Evolutionary conservation across 768 basidiomycete genomes (phyloP).

Genomic region (Boletus rufocinnamomeus): DNA sequence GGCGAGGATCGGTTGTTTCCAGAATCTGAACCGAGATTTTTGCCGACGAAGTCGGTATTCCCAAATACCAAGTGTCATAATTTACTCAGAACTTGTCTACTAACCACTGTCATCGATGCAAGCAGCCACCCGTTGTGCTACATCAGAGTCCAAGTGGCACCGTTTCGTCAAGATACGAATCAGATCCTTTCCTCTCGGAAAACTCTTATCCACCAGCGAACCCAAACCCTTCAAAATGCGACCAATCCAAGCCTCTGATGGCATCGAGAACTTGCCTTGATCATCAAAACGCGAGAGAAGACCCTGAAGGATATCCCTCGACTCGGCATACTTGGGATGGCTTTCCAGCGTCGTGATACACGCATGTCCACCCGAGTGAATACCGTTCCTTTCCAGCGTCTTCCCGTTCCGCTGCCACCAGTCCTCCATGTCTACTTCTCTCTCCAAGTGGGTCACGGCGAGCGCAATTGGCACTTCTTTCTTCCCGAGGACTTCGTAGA

Average conservation of each 20-base stretch:
- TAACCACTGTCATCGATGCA: slow-evolving; percentile 20
- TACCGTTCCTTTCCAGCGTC: slow-evolving; percentile 21
- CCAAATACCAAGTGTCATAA: not conserved
- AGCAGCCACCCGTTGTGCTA: slow-evolving; percentile 24
- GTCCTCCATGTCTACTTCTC: slow-evolving; percentile 34
- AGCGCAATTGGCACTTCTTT: slow-evolving; percentile 41
- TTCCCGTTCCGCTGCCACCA: slow-evolving; percentile 35
- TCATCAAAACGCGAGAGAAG: slow-evolving; percentile 24
- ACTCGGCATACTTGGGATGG: slow-evolving; percentile 33
- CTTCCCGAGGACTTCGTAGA: slow-evolving; percentile 31
- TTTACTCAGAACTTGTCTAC: not conserved
- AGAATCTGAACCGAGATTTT: not conserved
- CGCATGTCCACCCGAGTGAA: slow-evolving; percentile 32
- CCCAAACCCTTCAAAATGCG: slow-evolving; percentile 26
- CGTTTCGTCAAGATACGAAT: slow-evolving; percentile 30
- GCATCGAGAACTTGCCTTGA: slow-evolving; percentile 35
- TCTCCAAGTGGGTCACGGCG: slow-evolving; percentile 43
- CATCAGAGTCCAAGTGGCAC: slow-evolving; percentile 25
- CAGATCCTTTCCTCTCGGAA: slow-evolving; percentile 29
- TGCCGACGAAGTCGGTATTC: not conserved
- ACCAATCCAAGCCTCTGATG: slow-evolving; percentile 30
- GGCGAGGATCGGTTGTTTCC: no score
- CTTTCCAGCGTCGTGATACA: slow-evolving; percentile 33
- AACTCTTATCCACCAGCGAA: slow-evolving; percentile 21
- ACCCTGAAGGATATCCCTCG: slow-evolving; percentile 27